phyloP scores from a whole-genome alignment of 306 rosid species.

The Acacia confusa region DNA sequence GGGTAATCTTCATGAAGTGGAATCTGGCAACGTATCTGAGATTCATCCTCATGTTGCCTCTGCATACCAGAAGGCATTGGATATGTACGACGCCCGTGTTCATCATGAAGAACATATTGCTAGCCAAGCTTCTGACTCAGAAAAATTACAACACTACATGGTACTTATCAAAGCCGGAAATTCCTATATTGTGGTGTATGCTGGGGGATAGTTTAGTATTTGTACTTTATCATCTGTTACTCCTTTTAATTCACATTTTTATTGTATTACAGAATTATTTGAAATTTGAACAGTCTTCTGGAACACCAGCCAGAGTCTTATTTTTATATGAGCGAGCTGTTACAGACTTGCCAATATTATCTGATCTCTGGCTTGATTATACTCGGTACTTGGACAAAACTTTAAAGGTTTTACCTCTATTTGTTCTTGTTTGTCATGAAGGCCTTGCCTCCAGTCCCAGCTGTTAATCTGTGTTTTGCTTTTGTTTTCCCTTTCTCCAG shows the following conservation, averaged over 20 bases:
- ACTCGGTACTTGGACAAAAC: slow-evolving; percentile 79
- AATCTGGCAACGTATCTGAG: slow-evolving; percentile 46
- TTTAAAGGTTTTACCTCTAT: slow-evolving; percentile 63
- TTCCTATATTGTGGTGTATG: slow-evolving; percentile 10
- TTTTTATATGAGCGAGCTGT: slow-evolving; percentile 82
- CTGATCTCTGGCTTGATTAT: slow-evolving; percentile 88
- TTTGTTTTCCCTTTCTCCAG: slow-evolving; percentile 42
- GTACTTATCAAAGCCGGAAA: slow-evolving; percentile 41
- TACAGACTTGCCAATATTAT: slow-evolving; percentile 73
- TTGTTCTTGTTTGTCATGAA: not conserved
- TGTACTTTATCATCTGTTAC: not conserved
- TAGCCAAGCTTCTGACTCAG: slow-evolving; percentile 56
- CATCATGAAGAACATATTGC: slow-evolving; percentile 67
- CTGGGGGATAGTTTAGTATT: not conserved
- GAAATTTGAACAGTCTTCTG: slow-evolving; percentile 78
- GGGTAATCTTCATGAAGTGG: slow-evolving; percentile 46
- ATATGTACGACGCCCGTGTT: slow-evolving; percentile 67
- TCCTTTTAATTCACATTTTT: slow-evolving; percentile 12
- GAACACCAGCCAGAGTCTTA: slow-evolving; percentile 81
- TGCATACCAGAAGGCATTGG: slow-evolving; percentile 74
- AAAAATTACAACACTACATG: slow-evolving; percentile 64
- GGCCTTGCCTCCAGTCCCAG: slow-evolving; percentile 6
- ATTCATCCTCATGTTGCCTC: slow-evolving; percentile 60
- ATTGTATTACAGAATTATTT: slow-evolving; percentile 65
- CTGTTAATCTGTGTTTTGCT: slow-evolving; percentile 22